Evolutionary conservation across 805 yeast species (phyloP).

Genomic region (Metschnikowia sp.): DNA sequence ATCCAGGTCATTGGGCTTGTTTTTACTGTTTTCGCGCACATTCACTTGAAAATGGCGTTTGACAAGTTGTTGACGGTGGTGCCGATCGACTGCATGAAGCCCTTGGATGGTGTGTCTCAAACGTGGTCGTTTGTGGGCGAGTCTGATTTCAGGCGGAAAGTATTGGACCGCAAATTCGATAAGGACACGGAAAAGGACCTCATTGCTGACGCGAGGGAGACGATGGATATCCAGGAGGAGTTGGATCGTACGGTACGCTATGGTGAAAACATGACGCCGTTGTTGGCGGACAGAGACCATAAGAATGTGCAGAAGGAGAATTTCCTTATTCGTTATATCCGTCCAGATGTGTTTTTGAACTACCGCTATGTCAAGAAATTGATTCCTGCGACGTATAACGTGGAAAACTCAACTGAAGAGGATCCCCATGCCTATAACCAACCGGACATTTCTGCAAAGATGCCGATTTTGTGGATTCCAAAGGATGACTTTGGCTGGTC

Average conservation of each 20-base stretch:
- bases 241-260: conserved; percentile 14
- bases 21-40: conserved; percentile 66
- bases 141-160: conserved; percentile 33
- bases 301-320: conserved; percentile 35
- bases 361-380: conserved; percentile 31
- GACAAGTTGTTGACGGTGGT: conserved; percentile 50
- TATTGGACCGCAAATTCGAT: conserved; percentile 22
- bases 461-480: conserved; percentile 92
- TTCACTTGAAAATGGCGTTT: conserved; percentile 63
- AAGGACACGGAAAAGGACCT: conserved; percentile 8
- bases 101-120: conserved; percentile 64
- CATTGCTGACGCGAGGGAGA: conserved; percentile 19
- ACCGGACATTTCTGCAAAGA: conserved; percentile 66
- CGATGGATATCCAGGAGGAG: conserved; percentile 21
- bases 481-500: conserved; percentile 84
- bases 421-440: conserved; percentile 65
- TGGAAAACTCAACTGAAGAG: conserved; percentile 43
- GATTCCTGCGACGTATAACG: conserved; percentile 34
- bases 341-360: conserved; percentile 60
- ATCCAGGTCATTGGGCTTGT: conserved; percentile 65
- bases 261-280: conserved; percentile 42
- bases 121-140: conserved; percentile 53
- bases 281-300: conserved; percentile 66
- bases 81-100: conserved; percentile 72
- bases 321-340: conserved; percentile 47